These are phyloP conservation scores for Cryptosporidium tyzzeri DNA, from an alignment of 169 alveolate species.

Conservation along the genomic window DNA sequence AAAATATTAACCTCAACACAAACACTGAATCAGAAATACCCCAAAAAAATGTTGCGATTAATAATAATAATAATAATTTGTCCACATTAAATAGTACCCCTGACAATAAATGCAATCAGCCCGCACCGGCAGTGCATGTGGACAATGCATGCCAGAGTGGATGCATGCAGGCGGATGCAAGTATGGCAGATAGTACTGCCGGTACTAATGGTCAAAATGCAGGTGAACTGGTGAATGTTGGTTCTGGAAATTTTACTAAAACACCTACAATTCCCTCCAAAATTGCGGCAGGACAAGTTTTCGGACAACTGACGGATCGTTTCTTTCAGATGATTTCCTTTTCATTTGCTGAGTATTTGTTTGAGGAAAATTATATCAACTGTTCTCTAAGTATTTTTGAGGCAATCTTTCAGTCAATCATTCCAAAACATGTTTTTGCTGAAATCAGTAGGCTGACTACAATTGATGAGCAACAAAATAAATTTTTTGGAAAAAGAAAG, in stretches of 20 bases:
- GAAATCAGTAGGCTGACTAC: slow-evolving; percentile 31
- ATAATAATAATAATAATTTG: background rate
- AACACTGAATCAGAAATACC: background rate
- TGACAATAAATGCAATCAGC: background rate
- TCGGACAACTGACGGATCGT: slow-evolving; percentile 11
- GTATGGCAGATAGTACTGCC: background rate
- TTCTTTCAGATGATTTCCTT: slow-evolving; percentile 48
- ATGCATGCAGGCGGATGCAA: slow-evolving; percentile 11
- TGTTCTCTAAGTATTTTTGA: slow-evolving; percentile 54
- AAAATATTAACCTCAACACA: background rate
- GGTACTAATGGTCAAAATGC: background rate
- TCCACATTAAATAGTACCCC: background rate
- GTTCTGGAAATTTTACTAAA: background rate
- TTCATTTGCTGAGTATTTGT: slow-evolving; percentile 54
- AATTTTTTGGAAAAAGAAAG: slow-evolving; percentile 17
- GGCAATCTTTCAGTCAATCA: slow-evolving; percentile 27
- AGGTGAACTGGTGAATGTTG: background rate
- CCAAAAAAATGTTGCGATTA: background rate
- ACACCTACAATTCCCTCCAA: background rate
- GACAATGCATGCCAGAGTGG: slow-evolving; percentile 10
- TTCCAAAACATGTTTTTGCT: slow-evolving; percentile 51
- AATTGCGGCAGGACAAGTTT: background rate
- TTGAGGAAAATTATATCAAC: slow-evolving; percentile 53
- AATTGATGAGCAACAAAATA: slow-evolving; percentile 35
- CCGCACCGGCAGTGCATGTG: background rate